A percentile compares a stretch with the other conserved stretches of the same genome.
phyloP scores from a whole-genome alignment of 2,329 filamentous ascomycete genomes.

The Thermothelomyces thermophilus region DNA sequence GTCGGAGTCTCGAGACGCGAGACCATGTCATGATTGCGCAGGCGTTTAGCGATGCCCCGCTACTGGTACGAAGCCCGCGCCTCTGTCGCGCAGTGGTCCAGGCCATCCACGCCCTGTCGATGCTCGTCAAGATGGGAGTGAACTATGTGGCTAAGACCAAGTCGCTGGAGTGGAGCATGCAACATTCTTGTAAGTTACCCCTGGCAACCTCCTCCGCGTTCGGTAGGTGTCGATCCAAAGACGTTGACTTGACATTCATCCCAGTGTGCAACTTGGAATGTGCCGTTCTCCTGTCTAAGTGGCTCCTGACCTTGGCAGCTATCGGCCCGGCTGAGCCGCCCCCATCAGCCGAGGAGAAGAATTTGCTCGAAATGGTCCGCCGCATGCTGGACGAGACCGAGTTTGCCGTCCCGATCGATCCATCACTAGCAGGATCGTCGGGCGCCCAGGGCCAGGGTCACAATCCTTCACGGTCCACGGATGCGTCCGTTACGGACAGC shows the following conservation, averaged over 20 bases:
- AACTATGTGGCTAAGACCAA: constrained; percentile 57
- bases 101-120: constrained; percentile 60
- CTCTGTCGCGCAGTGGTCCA: constrained; percentile 60
- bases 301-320: constrained; percentile 50
- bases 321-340: constrained; percentile 45
- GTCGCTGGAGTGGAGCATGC: constrained; percentile 56
- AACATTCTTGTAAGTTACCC: constrained; percentile 48
- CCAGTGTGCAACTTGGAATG: constrained; percentile 58
- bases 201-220: neutral
- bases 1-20: constrained; percentile 57
- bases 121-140: constrained; percentile 57
- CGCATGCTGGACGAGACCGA: constrained; percentile 57
- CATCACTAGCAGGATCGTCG: constrained; percentile 39
- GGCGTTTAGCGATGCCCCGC: constrained; percentile 52
- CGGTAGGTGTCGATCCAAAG: neutral
- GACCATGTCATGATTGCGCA: constrained; percentile 56
- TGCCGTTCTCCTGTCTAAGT: constrained; percentile 54
- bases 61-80: constrained; percentile 51
- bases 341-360: constrained; percentile 46
- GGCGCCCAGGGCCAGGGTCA: constrained; percentile 27
- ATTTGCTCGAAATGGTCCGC: constrained; percentile 49
- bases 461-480: constrained; percentile 33
- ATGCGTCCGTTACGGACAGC: constrained; percentile 41
- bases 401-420: constrained; percentile 54
- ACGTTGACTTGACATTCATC: neutral